phyloP scores from a whole-genome alignment of 441 rosid species.

The Eutrema salsugineum region DNA sequence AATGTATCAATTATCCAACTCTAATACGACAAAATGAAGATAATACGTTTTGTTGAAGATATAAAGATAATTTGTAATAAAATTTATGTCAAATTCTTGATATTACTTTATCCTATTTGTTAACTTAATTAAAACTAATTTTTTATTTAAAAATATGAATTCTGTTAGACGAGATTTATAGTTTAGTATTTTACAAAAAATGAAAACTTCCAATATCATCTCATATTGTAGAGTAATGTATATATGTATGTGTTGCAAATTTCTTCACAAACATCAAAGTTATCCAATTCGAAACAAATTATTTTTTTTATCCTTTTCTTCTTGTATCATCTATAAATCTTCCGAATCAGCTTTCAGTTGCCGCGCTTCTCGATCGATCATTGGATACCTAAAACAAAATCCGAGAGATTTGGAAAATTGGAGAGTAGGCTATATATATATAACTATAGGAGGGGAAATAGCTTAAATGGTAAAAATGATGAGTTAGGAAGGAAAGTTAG shows the following conservation, averaged over 20 bases:
- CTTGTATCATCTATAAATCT: background rate
- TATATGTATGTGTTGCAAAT: background rate
- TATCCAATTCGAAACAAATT: background rate
- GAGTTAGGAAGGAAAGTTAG: background rate
- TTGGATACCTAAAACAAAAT: conserved; percentile 15
- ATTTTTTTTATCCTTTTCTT: background rate
- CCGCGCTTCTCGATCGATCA: background rate
- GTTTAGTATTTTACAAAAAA: too few species aligned
- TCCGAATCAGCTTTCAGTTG: background rate
- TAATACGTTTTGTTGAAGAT: background rate
- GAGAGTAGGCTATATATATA: background rate
- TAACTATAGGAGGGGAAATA: background rate
- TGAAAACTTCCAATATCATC: too few species aligned
- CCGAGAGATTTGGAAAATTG: background rate
- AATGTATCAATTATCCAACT: background rate
- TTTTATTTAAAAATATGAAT: background rate
- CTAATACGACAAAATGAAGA: background rate
- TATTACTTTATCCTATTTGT: background rate
- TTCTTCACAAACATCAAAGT: background rate
- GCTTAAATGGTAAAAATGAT: conserved; percentile 19
- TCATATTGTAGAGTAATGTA: too few species aligned
- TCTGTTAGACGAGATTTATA: too few species aligned
- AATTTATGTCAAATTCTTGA: background rate
- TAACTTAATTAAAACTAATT: background rate
- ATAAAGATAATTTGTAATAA: background rate